phyloP scores from a whole-genome alignment of 139 green algal species.

The Dunaliella primolecta region DNA sequence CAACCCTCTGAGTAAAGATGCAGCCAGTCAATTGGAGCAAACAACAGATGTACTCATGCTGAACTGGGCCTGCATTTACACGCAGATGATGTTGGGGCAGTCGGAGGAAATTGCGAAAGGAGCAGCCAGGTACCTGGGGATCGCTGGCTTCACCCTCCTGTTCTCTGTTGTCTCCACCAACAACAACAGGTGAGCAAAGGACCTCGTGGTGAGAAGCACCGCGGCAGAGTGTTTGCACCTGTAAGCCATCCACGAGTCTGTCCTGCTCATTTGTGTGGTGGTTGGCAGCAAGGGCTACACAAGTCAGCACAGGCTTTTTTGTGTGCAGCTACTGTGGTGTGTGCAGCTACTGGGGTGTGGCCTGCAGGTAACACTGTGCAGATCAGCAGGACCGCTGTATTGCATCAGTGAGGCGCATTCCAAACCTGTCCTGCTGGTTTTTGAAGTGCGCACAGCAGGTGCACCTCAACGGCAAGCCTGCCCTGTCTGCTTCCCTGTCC shows the following conservation, averaged over 20 bases:
- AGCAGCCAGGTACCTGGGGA: conserved; percentile 44
- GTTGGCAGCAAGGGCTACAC: neutral
- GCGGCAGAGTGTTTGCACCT: neutral
- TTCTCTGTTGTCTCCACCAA: conserved; percentile 27
- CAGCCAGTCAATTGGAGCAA: too few relatives aligned
- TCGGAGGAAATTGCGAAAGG: conserved; percentile 31
- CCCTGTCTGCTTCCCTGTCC: too few relatives aligned
- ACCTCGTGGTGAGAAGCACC: neutral
- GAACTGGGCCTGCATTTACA: too few relatives aligned
- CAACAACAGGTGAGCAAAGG: conserved; percentile 25
- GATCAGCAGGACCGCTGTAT: too few relatives aligned
- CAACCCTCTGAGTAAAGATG: too few relatives aligned
- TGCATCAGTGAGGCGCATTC: too few relatives aligned
- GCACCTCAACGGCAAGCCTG: too few relatives aligned
- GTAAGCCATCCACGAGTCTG: neutral
- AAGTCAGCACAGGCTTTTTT: neutral
- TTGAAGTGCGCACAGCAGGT: too few relatives aligned
- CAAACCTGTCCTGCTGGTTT: too few relatives aligned
- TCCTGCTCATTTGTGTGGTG: neutral
- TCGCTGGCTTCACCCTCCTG: conserved; percentile 43
- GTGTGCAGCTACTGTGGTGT: neutral
- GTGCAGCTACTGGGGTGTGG: too few relatives aligned
- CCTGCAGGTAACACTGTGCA: too few relatives aligned
- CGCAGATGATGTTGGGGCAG: conserved; percentile 23
- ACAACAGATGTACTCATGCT: too few relatives aligned